Evolutionary conservation across 768 basidiomycete genomes (phyloP), one percentile per base, ranked within the genome.

Genomic region (Leccinum truebloodii): DNA sequence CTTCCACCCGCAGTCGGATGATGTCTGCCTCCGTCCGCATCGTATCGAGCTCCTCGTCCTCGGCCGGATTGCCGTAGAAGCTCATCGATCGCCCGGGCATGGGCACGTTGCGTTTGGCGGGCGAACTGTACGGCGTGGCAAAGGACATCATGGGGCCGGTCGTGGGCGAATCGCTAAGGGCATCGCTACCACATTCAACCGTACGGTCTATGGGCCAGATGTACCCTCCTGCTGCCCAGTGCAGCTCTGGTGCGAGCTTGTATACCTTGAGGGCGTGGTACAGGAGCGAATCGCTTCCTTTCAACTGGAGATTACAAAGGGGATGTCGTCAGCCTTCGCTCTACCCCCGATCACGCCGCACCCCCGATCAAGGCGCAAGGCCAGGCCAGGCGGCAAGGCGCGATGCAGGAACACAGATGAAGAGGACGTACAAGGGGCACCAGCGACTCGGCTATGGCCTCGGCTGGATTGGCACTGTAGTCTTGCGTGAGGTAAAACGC

Each of bases 171-270:
- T 76, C 74, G 8, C 51, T 12, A 3, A 65, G 62, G 58, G 78
- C 73, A 41, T 86, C 83, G 55, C 77, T 77, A 41, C 79, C 79
- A 58, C 83, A 81, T 67, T 92, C 88, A 20, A 92, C 86, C 0
- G 83, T 81, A 54, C 83, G 83, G 66, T 89, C 87, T 26, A 84
- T 78, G 0, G 90, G 86, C 91, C 92, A 93, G 62, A 93, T 79
- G 71, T 88, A 92, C 20, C 90, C 90, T 2, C 90, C 90, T 34
- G 92, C 91, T 18, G 86, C 85, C 87, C 89, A 93, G 60, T 88
- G 88, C 1, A 93, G 80, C 61, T 88, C 88, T 0, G 89, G 88
- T 1, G 76, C 72, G 51, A 93, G 83, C 61, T 91, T 91, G 78
- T 86, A 90, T 41, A 87, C 72, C 71, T 89, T 90, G 70, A 92